Evolutionary conservation across 192 early-diverging fungal species (phyloP), one percentile per base, ranked within the genome.

Genomic region (Phlyctochytrium planicorne): DNA sequence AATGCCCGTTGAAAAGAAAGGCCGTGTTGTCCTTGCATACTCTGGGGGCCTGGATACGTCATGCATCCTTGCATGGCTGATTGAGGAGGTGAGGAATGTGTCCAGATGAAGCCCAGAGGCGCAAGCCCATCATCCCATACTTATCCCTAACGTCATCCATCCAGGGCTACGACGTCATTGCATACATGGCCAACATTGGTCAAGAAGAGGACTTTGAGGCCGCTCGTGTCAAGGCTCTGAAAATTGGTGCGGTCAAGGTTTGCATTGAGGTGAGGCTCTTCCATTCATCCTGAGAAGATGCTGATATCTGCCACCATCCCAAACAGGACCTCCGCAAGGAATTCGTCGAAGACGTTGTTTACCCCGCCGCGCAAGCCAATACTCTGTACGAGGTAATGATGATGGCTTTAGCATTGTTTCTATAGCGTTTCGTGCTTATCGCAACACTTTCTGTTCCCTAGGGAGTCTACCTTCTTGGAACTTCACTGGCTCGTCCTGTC

Each of bases 131-230:
- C n/a, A n/a, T 30, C 2, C n/a, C 23, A 23, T 36, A 20, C n/a
- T 2, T 62, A 53, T 0, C 50, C 40, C 66, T 37, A 24, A 17
- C 55, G 2, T 27, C 10, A 75, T 25, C n/a, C 4, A 30, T 29
- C 4, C 34, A 84, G 79, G 94, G 95, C 63, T 99, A 94, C 82
- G 95, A 99, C 70, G 96, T 98, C 35, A 80, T 96, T 57, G 90
- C 91, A 61, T 99, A 94, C 83, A 94, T 99, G 91, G 97, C 95
- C 62, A 87, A 99, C 79, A 91, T 99, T 64, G 97, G 97, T 53
- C 97, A 99, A 79, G 95, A 97, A 74, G 95, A 99, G 77, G 97
- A 99, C 78, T 98, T 98, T 76, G 93, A 96, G 53, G 94, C 91
- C 35, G 96, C 96, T 33, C 82, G 84, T 62, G 77, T 82, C 70